phyloP scores from a whole-genome alignment of 331 rosid genomes.

The Malus hybrid region DNA sequence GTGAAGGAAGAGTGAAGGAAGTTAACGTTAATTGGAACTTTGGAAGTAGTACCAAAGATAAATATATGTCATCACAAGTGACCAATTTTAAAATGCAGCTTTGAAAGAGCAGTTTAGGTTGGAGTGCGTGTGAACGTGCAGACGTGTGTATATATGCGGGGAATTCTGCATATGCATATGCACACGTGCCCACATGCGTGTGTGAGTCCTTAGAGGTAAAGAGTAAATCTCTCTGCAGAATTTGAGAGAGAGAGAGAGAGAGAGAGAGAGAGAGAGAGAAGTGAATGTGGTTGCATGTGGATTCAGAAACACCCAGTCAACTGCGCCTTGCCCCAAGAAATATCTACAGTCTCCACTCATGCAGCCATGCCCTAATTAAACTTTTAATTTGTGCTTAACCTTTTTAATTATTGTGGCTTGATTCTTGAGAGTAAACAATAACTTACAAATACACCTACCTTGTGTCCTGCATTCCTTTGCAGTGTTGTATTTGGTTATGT shows the following conservation, averaged over 20 bases:
- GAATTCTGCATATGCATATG: slow-evolving; percentile 53
- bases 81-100: slow-evolving; percentile 3
- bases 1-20: not conserved
- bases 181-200: slow-evolving; percentile 90
- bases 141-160: slow-evolving; percentile 85
- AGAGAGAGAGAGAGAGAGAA: not conserved
- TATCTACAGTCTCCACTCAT: slow-evolving; percentile 20
- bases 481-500: too few relatives aligned
- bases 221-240: slow-evolving; percentile 9
- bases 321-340: slow-evolving; percentile 46
- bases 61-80: slow-evolving; percentile 4
- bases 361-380: not conserved
- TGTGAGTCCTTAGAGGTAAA: slow-evolving; percentile 33
- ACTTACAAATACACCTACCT: not conserved
- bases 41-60: slow-evolving; percentile 19
- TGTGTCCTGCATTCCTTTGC: not conserved
- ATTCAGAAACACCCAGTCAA: slow-evolving; percentile 47
- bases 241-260: slow-evolving; percentile 17
- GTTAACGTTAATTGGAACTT: slow-evolving; percentile 9
- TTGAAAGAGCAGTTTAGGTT: slow-evolving; percentile 22
- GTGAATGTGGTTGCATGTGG: slow-evolving; percentile 72
- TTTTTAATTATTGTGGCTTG: not conserved
- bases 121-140: slow-evolving; percentile 93
- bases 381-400: not conserved
- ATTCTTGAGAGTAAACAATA: slow-evolving; percentile 1